Evolutionary conservation across 1,284 basidiomycete species (phyloP).

Genomic region (Pyrrhoderma noxium): DNA sequence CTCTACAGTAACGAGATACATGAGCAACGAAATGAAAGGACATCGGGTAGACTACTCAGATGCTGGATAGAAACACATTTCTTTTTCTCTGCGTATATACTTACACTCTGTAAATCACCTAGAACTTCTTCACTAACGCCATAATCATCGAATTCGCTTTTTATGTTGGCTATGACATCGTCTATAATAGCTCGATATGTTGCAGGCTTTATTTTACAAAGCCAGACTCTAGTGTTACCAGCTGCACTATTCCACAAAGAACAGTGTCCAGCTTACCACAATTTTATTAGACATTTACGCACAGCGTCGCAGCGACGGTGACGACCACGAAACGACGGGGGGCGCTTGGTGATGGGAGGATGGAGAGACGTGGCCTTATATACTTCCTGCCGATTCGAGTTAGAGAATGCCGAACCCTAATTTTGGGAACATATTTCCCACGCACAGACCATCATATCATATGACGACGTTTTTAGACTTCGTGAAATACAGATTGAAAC

Average conservation of each 20-base stretch:
- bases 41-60: neutral
- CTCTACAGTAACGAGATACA: conserved; percentile 44
- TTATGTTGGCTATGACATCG: conserved; percentile 86
- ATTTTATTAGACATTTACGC: conserved; percentile 79
- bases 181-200: conserved; percentile 95
- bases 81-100: conserved; percentile 33
- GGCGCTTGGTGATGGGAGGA: conserved; percentile 29
- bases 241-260: conserved; percentile 47
- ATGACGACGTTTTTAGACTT: neutral
- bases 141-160: conserved; percentile 94
- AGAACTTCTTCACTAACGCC: conserved; percentile 91
- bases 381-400: conserved; percentile 38
- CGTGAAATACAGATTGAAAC: too few relatives aligned
- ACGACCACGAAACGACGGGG: conserved; percentile 19
- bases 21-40: conserved; percentile 3
- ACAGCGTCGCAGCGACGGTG: conserved; percentile 25
- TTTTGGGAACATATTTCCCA: conserved; percentile 32
- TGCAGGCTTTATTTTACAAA: conserved; percentile 77
- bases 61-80: conserved; percentile 11
- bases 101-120: conserved; percentile 80
- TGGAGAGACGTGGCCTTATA: conserved; percentile 35
- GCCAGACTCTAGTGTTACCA: conserved; percentile 47
- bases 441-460: conserved; percentile 37
- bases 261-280: conserved; percentile 77
- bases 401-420: conserved; percentile 31